Evolutionary conservation across 495 filamentous ascomycete genomes (phyloP).

Genomic region (Aspergillus sparsus): DNA sequence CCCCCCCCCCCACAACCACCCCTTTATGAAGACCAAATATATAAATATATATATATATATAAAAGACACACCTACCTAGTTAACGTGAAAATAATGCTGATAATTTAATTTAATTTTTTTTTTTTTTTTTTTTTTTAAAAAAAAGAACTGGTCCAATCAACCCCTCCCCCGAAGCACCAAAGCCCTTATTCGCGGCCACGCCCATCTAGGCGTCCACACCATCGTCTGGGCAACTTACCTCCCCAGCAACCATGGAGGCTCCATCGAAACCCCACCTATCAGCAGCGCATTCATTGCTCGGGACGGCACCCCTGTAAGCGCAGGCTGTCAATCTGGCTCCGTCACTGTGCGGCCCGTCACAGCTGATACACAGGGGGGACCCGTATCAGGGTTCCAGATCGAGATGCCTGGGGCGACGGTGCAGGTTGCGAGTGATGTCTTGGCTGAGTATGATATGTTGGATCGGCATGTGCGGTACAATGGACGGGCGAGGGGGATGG

Average conservation of each 20-base stretch:
- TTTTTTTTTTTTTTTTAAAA: neutral
- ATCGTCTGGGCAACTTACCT: constrained; percentile 41
- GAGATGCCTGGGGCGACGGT: constrained; percentile 21
- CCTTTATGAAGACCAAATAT: neutral
- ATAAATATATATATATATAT: neutral
- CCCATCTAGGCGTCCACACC: constrained; percentile 38
- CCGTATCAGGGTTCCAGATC: constrained; percentile 10
- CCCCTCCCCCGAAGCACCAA: constrained; percentile 23
- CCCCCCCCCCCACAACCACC: neutral
- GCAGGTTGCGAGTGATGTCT: constrained; percentile 23
- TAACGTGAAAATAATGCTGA: neutral
- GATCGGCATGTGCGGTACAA: constrained; percentile 31
- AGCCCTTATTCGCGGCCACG: constrained; percentile 46
- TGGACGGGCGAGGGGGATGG: constrained; percentile 26
- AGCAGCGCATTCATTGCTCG: constrained; percentile 34
- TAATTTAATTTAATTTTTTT: no score
- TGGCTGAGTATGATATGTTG: constrained; percentile 24
- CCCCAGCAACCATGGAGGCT: constrained; percentile 14
- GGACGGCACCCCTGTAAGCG: constrained; percentile 25
- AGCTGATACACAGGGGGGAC: neutral
- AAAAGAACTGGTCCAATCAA: constrained; percentile 17
- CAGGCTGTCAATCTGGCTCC: constrained; percentile 20
- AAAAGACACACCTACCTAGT: neutral
- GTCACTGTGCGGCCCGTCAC: constrained; percentile 15
- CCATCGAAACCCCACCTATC: constrained; percentile 1